Evolutionary conservation across 495 filamentous ascomycete genomes (phyloP).

Genomic region (Cryomyces antarcticus): DNA sequence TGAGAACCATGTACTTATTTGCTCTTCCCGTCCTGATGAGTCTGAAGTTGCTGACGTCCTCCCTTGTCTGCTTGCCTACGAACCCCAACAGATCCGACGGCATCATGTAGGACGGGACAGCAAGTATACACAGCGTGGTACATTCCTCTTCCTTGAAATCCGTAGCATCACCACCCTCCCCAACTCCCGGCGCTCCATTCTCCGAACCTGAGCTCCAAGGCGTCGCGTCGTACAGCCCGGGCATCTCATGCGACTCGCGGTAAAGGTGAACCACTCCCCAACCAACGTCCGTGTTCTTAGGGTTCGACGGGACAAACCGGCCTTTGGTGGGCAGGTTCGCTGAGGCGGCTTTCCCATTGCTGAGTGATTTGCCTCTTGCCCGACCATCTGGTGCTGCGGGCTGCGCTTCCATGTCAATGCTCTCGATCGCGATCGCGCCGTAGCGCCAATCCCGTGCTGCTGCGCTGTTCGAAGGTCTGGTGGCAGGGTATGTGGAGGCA

Average conservation of each 20-base stretch:
- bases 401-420: constrained; percentile 40
- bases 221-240: constrained; percentile 25
- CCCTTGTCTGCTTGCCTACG: constrained; percentile 72
- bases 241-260: constrained; percentile 59
- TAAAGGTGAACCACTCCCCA: constrained; percentile 94
- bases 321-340: constrained; percentile 46
- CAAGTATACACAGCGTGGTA: constrained; percentile 83
- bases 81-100: constrained; percentile 84
- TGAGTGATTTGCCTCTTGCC: constrained; percentile 9
- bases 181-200: constrained; percentile 5
- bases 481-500: no score
- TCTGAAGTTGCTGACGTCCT: constrained; percentile 79
- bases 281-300: constrained; percentile 60
- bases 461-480: constrained; percentile 4
- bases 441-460: constrained; percentile 39
- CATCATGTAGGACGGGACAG: constrained; percentile 83
- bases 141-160: constrained; percentile 39
- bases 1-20: constrained; percentile 90
- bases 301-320: constrained; percentile 51
- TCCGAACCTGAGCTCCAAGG: constrained; percentile 13
- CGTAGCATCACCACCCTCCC: constrained; percentile 7
- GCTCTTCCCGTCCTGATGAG: constrained; percentile 79
- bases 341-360: constrained; percentile 8
- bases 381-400: constrained; percentile 10
- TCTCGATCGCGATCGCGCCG: constrained; percentile 39